A percentile compares a stretch with the other conserved stretches of the same genome.
Conservation (phyloP, 2,329 filamentous ascomycete species). For the Neoscytalidium dimidiatum region DNA sequence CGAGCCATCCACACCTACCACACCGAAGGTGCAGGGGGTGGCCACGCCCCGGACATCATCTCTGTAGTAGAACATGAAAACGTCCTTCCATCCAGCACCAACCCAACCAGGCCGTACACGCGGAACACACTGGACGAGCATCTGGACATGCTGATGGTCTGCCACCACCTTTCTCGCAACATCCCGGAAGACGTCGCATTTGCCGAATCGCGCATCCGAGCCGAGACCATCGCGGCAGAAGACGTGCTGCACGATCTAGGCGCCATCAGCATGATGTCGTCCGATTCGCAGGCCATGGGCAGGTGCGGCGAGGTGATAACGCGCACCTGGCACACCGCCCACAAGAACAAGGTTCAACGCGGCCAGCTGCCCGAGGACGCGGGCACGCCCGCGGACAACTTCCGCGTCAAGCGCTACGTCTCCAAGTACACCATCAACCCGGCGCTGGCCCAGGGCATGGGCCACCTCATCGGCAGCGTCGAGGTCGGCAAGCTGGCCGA, state of each 20-base stretch:
- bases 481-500: constrained; percentile 91
- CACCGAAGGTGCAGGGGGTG: constrained; percentile 91
- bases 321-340: constrained; percentile 93
- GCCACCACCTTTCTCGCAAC: constrained; percentile 88
- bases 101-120: constrained; percentile 89
- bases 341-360: constrained; percentile 92
- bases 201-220: constrained; percentile 89
- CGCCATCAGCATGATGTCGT: constrained; percentile 97
- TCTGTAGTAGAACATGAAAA: constrained; percentile 85
- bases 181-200: constrained; percentile 97
- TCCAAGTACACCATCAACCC: constrained; percentile 98
- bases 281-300: constrained; percentile 95
- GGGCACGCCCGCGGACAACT: constrained; percentile 81
- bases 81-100: constrained; percentile 87
- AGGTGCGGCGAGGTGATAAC: constrained; percentile 91
- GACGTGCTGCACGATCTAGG: constrained; percentile 94
- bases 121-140: constrained; percentile 93
- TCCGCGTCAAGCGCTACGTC: constrained; percentile 87
- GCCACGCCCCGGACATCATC: constrained; percentile 95
- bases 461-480: constrained; percentile 80
- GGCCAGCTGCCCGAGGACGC: constrained; percentile 76
- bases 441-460: constrained; percentile 86
- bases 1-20: constrained; percentile 96
- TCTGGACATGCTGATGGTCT: constrained; percentile 98
- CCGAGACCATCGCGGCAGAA: constrained; percentile 94